Evolutionary conservation across 139 green algal genomes (phyloP).

Genomic region (Chlorella sp.): DNA sequence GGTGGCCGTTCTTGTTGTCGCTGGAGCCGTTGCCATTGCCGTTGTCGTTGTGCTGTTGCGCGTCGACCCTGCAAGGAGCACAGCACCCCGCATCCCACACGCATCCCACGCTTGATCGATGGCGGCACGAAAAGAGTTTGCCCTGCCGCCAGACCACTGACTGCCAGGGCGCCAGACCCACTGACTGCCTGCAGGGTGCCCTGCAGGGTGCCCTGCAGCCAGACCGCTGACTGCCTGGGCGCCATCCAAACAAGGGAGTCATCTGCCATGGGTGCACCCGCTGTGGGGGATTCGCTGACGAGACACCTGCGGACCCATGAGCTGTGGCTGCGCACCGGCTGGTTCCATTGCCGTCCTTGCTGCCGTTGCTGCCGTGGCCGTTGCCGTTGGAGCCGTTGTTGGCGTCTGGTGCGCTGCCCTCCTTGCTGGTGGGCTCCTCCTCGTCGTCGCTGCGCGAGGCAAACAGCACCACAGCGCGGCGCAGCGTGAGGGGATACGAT

Average conservation of each 20-base stretch:
- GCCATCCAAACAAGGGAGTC: too few species aligned
- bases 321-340: constrained; percentile 15
- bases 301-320: neutral
- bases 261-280: too few species aligned
- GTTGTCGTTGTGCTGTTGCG: constrained; percentile 18
- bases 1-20: constrained; percentile 7
- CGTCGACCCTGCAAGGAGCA: neutral
- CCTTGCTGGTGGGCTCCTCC: constrained; percentile 51
- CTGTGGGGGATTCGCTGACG: too few species aligned
- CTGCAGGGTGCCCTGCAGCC: too few species aligned
- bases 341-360: constrained; percentile 35
- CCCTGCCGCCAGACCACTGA: neutral
- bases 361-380: constrained; percentile 31
- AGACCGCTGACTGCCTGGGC: neutral
- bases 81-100: neutral
- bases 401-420: constrained; percentile 48
- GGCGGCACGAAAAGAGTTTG: too few species aligned
- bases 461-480: too few species aligned
- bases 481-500: too few species aligned
- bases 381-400: constrained; percentile 11
- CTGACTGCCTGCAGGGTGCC: too few species aligned
- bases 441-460: constrained; percentile 41
- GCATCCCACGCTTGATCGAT: too few species aligned
- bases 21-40: constrained; percentile 37
- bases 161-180: too few species aligned